Evolutionary conservation across 108 stramenopile genomes (phyloP).

Genomic region (Aurantiochytrium sp.): DNA sequence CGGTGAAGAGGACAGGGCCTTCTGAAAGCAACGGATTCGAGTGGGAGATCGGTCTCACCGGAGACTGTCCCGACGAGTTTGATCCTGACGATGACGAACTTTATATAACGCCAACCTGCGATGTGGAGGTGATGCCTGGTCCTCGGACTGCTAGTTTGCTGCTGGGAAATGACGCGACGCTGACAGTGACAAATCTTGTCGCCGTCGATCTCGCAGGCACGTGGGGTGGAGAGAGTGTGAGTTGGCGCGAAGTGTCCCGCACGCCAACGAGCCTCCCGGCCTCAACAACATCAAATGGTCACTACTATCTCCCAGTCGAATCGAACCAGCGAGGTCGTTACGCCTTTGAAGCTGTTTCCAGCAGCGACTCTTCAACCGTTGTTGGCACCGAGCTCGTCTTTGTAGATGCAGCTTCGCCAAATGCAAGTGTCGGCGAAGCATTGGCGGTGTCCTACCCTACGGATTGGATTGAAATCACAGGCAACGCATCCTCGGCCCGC

Average conservation of each 20-base stretch:
- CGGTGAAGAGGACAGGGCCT: neutral
- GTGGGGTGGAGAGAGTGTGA: neutral
- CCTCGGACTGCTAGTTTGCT: neutral
- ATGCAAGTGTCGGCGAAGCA: neutral
- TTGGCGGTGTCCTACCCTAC: neutral
- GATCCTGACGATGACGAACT: neutral
- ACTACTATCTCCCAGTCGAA: neutral
- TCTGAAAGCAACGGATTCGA: neutral
- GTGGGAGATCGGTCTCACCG: neutral
- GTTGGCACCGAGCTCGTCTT: neutral
- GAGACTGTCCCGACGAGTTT: neutral
- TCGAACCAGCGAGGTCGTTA: neutral
- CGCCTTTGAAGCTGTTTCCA: neutral
- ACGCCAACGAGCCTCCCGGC: neutral
- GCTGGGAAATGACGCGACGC: neutral
- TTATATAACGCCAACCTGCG: neutral
- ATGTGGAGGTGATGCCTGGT: neutral
- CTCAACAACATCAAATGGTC: neutral
- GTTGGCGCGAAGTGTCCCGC: neutral
- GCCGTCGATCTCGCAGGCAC: neutral
- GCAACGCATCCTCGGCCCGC: neutral
- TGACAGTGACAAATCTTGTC: neutral
- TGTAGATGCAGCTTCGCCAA: neutral
- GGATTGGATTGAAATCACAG: neutral
- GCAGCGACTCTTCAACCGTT: neutral